Percentiles rank a stretch among this genome's conserved stretches.
These are phyloP conservation scores for Trichoderma sp. DNA, from an alignment of 2,329 filamentous ascomycete species.

Conservation along the genomic window DNA sequence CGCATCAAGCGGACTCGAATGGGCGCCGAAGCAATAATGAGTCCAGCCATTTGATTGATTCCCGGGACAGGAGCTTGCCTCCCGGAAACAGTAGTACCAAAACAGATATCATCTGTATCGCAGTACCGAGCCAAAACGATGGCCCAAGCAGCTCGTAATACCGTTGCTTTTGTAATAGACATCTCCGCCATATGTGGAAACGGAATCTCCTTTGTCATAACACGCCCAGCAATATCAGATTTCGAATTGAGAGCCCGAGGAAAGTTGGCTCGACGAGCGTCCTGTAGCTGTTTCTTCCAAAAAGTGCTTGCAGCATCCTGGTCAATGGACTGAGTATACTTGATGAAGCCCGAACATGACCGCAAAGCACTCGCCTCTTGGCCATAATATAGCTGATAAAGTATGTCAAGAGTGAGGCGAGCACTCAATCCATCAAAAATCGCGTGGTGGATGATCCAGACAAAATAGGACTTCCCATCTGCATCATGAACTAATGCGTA, in stretches of 20 bases:
- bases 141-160: slow-evolving; percentile 25
- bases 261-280: slow-evolving; percentile 5
- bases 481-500: slow-evolving; percentile 8
- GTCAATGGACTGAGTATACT: slow-evolving; percentile 8
- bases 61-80: slow-evolving; percentile 17
- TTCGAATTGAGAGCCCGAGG: slow-evolving; percentile 13
- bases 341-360: slow-evolving; percentile 12
- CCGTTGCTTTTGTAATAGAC: slow-evolving; percentile 21
- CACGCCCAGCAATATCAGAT: background rate
- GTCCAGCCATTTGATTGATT: slow-evolving; percentile 10
- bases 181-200: slow-evolving; percentile 3
- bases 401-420: background rate
- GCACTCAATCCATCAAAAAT: slow-evolving; percentile 23
- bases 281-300: slow-evolving; percentile 30
- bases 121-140: slow-evolving; percentile 18
- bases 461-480: slow-evolving; percentile 11
- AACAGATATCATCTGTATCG: slow-evolving; percentile 23
- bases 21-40: slow-evolving; percentile 19
- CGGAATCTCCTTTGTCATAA: slow-evolving; percentile 21
- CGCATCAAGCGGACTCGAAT: slow-evolving; percentile 16
- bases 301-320: slow-evolving; percentile 13
- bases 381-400: slow-evolving; percentile 1
- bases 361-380: background rate
- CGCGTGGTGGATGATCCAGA: slow-evolving; percentile 17
- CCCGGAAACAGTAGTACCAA: slow-evolving; percentile 24